Evolutionary conservation across 805 yeast genomes (phyloP), one percentile per base, ranked within the genome.

Genomic region (Wilhelminamyces savonicus): DNA sequence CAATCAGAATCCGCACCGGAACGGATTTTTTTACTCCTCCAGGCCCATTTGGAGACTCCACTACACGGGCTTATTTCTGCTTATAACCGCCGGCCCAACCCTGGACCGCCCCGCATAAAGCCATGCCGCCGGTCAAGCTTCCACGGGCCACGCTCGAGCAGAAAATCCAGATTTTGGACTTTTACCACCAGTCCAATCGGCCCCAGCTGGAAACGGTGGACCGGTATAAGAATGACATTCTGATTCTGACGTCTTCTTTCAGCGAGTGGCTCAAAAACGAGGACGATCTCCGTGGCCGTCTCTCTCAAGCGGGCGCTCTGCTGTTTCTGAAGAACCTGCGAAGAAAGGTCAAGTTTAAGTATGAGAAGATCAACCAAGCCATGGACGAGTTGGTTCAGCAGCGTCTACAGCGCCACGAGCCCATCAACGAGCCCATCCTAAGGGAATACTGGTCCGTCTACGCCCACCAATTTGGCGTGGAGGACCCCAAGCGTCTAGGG

Each of bases 261-360:
- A 66, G 75, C 41, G 81, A 75, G 43, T 76, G 82, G 82, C 45
- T 76, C 23, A 74, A 73, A 47, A 57, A 65, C 34, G 81, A 76
- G 45, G 51, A 41, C 3, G 73, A 73, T 14, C 49, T 75, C 24
- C 46, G 78, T n/a, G 54, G 53, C 27, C 49, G 78, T 28, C 63
- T 61, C 39, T 53, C 45, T 30, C 65, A 57, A 33, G 50, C 58
- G 28, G 30, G 30, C 10, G 44, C 47, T 15, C 21, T 46, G 4
- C 57, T 54, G 27, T 46, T 54, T 26, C 54, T 49, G 32, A 50
- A 51, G 27, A 45, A 47, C 30, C 55, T 70, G 20, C 60, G 68
- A 36, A 48, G 78, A 13, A 72, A 66, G 43, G 62, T 63, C 21
- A 63, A 64, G 32, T 75, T 60, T 54, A 76, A 75, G 48, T 76